Evolutionary conservation across 371 early-diverging fungal species (phyloP), one percentile per base, ranked within the genome.

Genomic region (Mortierella sp.): DNA sequence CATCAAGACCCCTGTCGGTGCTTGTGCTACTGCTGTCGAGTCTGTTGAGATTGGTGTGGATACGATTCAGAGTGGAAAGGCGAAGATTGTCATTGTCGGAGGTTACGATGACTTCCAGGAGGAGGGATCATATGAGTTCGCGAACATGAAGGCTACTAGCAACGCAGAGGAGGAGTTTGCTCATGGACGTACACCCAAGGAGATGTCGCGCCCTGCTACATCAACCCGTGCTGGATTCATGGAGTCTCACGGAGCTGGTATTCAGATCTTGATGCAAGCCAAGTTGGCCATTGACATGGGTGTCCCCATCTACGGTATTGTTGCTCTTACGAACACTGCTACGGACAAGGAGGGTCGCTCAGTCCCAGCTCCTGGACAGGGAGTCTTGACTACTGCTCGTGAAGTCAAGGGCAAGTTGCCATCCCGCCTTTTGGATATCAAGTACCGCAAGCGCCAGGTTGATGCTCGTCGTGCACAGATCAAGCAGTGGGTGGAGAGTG

Each of bases 271-370:
- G 65, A 97, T 96, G 96, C 88, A 91, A 31, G 97, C 95, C 44
- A 80, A 87, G 37, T 84, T 94, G 41, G 98, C 98, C 17, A 84
- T 97, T 62, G 88, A 97, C 81, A 97, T 97, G 88, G 98, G 97
- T 76, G 92, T 93, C 34, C 97, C 98, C 21, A 91, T 97, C 69
- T 95, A 96, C 61, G 96, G 93, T 86, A 92, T 97, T 67, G 84
- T 97, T 68, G 97, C 94, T 55, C 85, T 92, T 59, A 94, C 94
- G 67, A 95, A 92, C 85, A 96, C 97, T 57, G 96, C 98, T 44
- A 93, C 95, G 52, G 98, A 97, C 82, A 97, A 97, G 88, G 94
- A 96, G 85, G 96, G 97, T 50, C 93, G 96, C 63, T 95, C 95
- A 14, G 90, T 96, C 24, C 98, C 97, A 28, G 97, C 97, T 53